Percentiles rank a stretch among this genome's conserved stretches.
These are phyloP conservation scores for Mucor racemosus DNA, from an alignment of 371 early-diverging fungal species.

Conservation along the genomic window DNA sequence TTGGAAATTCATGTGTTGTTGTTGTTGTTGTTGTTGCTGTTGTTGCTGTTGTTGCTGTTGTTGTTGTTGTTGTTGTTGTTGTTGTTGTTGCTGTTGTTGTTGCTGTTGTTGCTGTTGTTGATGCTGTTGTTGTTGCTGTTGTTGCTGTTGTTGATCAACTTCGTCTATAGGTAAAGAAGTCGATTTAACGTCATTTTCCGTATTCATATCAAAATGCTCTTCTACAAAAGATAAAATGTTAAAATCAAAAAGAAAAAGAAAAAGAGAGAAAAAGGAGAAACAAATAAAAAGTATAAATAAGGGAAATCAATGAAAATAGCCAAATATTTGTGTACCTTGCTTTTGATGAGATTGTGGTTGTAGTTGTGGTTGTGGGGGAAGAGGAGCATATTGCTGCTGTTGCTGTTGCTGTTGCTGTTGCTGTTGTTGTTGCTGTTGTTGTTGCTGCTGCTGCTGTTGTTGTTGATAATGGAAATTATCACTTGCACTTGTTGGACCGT, in stretches of 20 bases:
- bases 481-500: conserved; percentile 18
- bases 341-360: conserved; percentile 3
- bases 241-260: neutral
- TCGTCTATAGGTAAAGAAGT: neutral
- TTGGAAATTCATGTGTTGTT: conserved; percentile 24
- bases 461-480: neutral
- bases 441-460: neutral
- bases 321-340: conserved; percentile 12
- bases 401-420: neutral
- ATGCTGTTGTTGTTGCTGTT: neutral
- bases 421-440: neutral
- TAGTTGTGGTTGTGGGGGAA: neutral
- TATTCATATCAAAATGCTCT: conserved; percentile 9
- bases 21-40: conserved; percentile 2
- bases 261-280: neutral
- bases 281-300: conserved; percentile 3
- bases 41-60: neutral
- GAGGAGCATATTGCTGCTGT: neutral
- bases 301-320: conserved; percentile 4
- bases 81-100: neutral
- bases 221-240: neutral
- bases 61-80: neutral
- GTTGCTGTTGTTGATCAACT: conserved; percentile 9
- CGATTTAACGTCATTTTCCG: neutral
- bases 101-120: neutral